phyloP scores from a whole-genome alignment of 2,329 filamentous ascomycete genomes.

The Paraconiothyrium sp. region DNA sequence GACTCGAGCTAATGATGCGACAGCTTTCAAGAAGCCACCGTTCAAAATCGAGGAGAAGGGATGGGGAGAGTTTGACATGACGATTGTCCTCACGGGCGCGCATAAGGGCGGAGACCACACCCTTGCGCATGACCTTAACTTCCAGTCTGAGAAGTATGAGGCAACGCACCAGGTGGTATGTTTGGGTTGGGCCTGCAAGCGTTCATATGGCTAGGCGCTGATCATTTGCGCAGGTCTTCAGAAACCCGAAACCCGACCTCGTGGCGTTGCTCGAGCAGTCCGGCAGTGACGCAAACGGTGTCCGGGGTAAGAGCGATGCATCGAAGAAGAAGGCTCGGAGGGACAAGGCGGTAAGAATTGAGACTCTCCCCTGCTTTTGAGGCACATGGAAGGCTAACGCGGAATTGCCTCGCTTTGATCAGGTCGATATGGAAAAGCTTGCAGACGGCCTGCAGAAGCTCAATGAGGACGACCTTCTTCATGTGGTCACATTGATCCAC shows the following conservation, averaged over 20 bases:
- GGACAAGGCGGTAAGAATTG: constrained; percentile 63
- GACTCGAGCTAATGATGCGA: constrained; percentile 8
- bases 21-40: constrained; percentile 78
- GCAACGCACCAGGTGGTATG: constrained; percentile 77
- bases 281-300: constrained; percentile 69
- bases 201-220: constrained; percentile 12
- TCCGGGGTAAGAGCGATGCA: constrained; percentile 72
- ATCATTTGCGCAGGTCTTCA: constrained; percentile 70
- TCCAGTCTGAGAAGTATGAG: constrained; percentile 82
- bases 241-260: constrained; percentile 90
- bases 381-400: constrained; percentile 2
- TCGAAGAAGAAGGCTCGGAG: constrained; percentile 80
- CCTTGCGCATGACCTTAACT: constrained; percentile 91
- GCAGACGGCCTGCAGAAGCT: constrained; percentile 91
- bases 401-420: neutral
- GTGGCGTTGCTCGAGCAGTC: constrained; percentile 82
- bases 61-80: constrained; percentile 99
- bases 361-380: neutral
- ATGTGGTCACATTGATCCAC: constrained; percentile 97
- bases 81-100: constrained; percentile 80
- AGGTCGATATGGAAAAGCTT: constrained; percentile 94
- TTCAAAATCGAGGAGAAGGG: constrained; percentile 93
- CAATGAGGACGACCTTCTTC: constrained; percentile 89
- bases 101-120: constrained; percentile 86
- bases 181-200: constrained; percentile 23